A percentile compares a stretch with the other conserved stretches of the same genome.
Evolutionary conservation across 208 protist genomes (phyloP).

Genomic region (Crithidia thermophila): DNA sequence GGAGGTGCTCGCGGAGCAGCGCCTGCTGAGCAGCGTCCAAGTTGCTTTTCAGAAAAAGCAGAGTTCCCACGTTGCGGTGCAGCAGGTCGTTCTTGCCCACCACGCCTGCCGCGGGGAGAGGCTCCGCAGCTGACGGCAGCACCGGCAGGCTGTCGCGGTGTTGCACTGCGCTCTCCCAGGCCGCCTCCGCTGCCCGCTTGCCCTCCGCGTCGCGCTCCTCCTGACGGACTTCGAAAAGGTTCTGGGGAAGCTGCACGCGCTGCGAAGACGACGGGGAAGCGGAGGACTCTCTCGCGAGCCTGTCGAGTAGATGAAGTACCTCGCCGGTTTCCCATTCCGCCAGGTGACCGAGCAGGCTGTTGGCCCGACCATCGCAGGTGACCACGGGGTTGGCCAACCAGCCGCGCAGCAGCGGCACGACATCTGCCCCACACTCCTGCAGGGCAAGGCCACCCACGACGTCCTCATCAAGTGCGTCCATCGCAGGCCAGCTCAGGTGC

Average conservation of each 20-base stretch:
- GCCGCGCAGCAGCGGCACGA: conserved; percentile 16
- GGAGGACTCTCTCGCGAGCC: background rate
- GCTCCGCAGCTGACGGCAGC: background rate
- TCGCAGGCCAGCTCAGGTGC: conserved; percentile 21
- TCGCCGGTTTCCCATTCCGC: conserved; percentile 27
- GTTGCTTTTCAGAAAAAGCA: conserved; percentile 26
- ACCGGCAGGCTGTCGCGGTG: conserved; percentile 17
- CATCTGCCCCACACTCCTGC: conserved; percentile 3
- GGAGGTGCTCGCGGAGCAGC: conserved; percentile 16
- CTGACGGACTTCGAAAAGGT: conserved; percentile 6
- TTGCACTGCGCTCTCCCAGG: conserved; percentile 11
- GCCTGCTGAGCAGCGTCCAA: conserved; percentile 8
- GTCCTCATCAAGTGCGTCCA: conserved; percentile 31
- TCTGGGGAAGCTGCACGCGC: conserved; percentile 12
- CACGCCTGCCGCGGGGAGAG: background rate
- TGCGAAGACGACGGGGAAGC: too few species aligned
- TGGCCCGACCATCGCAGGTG: conserved; percentile 20
- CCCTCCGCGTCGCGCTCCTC: conserved; percentile 14
- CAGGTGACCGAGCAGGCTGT: conserved; percentile 26
- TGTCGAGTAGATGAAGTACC: conserved; percentile 2
- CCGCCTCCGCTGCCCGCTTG: conserved; percentile 20
- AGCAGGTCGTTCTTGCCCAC: background rate
- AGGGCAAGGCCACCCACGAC: conserved; percentile 31
- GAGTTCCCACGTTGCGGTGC: conserved; percentile 26
- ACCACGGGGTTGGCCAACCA: conserved; percentile 28